Conservation (phyloP, 805 yeast species). For the Saccharomycopsis olivae region DNA sequence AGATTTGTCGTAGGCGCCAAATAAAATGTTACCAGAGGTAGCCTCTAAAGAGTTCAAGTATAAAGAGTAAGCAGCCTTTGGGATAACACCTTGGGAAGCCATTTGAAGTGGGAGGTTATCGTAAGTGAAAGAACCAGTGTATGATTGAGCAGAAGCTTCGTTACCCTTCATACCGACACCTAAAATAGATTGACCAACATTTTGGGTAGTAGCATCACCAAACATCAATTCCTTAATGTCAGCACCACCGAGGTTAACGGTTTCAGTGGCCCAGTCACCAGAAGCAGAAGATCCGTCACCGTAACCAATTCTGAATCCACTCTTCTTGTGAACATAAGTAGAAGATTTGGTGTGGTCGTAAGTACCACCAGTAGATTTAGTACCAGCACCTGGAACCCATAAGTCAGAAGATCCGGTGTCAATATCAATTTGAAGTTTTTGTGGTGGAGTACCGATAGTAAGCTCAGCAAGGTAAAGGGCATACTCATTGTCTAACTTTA, state of each 20-base stretch:
- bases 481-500: conserved; percentile 27
- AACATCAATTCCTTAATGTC: conserved; percentile 11
- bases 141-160: conserved; percentile 40
- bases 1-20: conserved; percentile 45
- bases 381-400: conserved; percentile 31
- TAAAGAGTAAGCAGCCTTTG: conserved; percentile 43
- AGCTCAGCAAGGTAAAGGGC: conserved; percentile 36
- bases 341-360: conserved; percentile 20
- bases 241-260: conserved; percentile 17
- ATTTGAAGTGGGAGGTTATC: conserved; percentile 57
- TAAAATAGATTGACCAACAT: conserved; percentile 42
- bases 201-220: conserved; percentile 17
- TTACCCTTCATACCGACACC: conserved; percentile 64
- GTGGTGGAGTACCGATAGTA: conserved; percentile 36
- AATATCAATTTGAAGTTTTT: conserved; percentile 31
- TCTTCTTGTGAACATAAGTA: conserved; percentile 22
- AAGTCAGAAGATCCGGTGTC: conserved; percentile 43
- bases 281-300: conserved; percentile 38
- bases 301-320: conserved; percentile 31
- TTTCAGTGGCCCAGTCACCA: conserved; percentile 34
- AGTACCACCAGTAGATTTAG: conserved; percentile 16
- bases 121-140: conserved; percentile 33
- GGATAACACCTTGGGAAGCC: conserved; percentile 46
- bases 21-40: conserved; percentile 31
- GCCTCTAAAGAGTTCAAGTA: conserved; percentile 27